Conservation (phyloP, 352 stramenopile species). For the Pythium rishiriense region DNA sequence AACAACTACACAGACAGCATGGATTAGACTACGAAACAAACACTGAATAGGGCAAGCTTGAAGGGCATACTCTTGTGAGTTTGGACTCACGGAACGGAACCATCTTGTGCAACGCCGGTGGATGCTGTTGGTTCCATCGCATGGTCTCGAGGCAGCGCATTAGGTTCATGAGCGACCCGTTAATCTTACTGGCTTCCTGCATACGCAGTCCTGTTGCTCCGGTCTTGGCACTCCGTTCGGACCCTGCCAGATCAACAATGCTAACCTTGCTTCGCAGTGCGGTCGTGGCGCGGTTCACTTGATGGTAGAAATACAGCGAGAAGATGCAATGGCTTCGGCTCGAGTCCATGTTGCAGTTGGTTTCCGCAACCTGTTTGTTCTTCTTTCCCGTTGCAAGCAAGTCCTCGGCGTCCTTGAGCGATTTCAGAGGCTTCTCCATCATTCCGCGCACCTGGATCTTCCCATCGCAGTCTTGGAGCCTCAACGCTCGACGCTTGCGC, state of each 20-base stretch:
- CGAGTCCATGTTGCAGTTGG: conserved; percentile 88
- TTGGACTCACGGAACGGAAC: conserved; percentile 98
- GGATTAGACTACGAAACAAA: background rate
- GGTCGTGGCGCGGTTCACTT: conserved; percentile 33
- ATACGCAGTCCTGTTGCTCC: conserved; percentile 86
- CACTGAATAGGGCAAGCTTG: background rate
- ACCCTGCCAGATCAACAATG: conserved; percentile 96
- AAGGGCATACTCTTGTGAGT: conserved; percentile 75
- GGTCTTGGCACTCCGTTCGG: conserved; percentile 72
- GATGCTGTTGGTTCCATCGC: conserved; percentile 90
- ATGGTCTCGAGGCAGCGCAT: conserved; percentile 96
- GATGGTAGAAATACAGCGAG: conserved; percentile 74
- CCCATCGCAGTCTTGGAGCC: conserved; percentile 84
- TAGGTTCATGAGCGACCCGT: conserved; percentile 97
- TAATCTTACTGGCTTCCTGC: conserved; percentile 98
- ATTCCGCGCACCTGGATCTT: conserved; percentile 88
- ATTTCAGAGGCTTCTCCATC: conserved; percentile 59
- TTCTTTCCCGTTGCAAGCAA: conserved; percentile 64
- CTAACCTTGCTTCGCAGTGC: conserved; percentile 59
- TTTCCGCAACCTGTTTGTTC: conserved; percentile 87
- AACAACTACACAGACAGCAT: conserved; percentile 79
- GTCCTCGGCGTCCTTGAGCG: conserved; percentile 67
- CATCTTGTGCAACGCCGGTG: conserved; percentile 75
- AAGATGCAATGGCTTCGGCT: conserved; percentile 92
- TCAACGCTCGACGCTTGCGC: conserved; percentile 59